Base-by-base conservation (phyloP, 2,329 filamentous ascomycete genomes). In the Talaromyces albobiverticillius region DNA sequence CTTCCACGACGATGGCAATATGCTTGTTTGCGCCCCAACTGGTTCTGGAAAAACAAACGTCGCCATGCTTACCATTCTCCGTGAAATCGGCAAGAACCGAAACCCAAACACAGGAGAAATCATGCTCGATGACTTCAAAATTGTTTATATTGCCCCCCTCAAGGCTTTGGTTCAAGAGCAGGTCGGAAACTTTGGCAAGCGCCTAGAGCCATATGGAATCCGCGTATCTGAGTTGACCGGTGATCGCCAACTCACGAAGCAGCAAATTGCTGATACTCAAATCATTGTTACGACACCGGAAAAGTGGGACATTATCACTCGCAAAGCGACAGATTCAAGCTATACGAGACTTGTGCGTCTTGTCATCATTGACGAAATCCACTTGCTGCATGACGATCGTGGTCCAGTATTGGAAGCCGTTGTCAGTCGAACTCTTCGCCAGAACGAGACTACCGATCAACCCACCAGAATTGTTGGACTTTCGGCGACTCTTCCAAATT, bases 11-110 rank as follows among this genome's bases (percentile, higher is more conserved):
- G 95, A 99, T 67, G 93, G 91, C 29, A 99, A 99, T 69, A 91
- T 99, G 89, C 86, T 99, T 53, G 88, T 99, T 67, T 99, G 94
- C 71, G 95, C 94, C 6, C 94, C 94, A 1, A 99, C 94, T 47
- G 94, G 94, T 61, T 96, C 91, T 69, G 94, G 94, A 68, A 99
- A 99, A 77, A 99, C 94, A 1, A 99, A 99, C 66, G 94, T 99
- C 49, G 93, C 93, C 40, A 97, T 99, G 93, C 79, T 99, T 59
- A 87, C 93, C 2, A 97, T 99, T 67, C 81, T 99, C 36, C 89
- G 93, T 59, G 95, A 99, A 70, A 91, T 99, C 67, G 94, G 94
- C 57, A 99, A 97, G 77, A 87, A 99, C 68, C 84, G 93, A 55
- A 87, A 99, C 65, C 84, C 89, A 0, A 79, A 87, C 59, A 96